phyloP scores from a whole-genome alignment of 257 asterid genomes.

The Ilex aquifolium region DNA sequence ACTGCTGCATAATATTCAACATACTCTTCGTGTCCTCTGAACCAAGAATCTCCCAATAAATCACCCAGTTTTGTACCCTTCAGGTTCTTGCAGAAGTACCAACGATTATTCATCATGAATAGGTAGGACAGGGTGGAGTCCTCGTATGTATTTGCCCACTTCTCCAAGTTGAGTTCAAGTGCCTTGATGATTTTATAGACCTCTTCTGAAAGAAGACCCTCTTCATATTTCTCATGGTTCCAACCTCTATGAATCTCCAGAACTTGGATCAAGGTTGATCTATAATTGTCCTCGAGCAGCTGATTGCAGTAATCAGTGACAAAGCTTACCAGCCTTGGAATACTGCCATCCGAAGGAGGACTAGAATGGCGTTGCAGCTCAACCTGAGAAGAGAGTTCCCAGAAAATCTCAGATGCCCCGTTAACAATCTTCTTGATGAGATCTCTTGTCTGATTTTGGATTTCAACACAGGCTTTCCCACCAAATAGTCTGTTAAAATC shows the following conservation, averaged over 20 bases:
- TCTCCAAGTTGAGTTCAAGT: conserved; percentile 63
- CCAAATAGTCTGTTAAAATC: conserved; percentile 90
- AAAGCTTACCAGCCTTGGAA: conserved; percentile 70
- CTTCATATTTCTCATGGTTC: conserved; percentile 77
- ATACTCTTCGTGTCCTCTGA: conserved; percentile 50
- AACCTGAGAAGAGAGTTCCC: conserved; percentile 87
- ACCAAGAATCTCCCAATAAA: conserved; percentile 66
- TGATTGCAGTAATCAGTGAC: conserved; percentile 80
- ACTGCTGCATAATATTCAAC: conserved; percentile 39
- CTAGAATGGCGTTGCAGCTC: conserved; percentile 76
- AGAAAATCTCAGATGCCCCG: conserved; percentile 82
- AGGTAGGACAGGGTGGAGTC: conserved; percentile 41
- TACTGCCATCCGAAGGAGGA: conserved; percentile 76
- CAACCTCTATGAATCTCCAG: conserved; percentile 79
- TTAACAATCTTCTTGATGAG: conserved; percentile 68
- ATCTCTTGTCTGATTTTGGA: conserved; percentile 75
- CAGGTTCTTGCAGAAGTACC: conserved; percentile 64
- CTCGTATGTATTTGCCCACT: conserved; percentile 72
- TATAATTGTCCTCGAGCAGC: conserved; percentile 79
- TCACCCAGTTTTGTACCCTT: conserved; percentile 66
- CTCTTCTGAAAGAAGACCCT: conserved; percentile 53
- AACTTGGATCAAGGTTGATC: conserved; percentile 68
- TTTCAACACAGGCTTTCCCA: conserved; percentile 77
- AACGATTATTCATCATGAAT: conserved; percentile 83
- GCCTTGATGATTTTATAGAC: conserved; percentile 54